Evolutionary conservation across 305 asterid genomes (phyloP).

Genomic region (Withania somnifera): DNA sequence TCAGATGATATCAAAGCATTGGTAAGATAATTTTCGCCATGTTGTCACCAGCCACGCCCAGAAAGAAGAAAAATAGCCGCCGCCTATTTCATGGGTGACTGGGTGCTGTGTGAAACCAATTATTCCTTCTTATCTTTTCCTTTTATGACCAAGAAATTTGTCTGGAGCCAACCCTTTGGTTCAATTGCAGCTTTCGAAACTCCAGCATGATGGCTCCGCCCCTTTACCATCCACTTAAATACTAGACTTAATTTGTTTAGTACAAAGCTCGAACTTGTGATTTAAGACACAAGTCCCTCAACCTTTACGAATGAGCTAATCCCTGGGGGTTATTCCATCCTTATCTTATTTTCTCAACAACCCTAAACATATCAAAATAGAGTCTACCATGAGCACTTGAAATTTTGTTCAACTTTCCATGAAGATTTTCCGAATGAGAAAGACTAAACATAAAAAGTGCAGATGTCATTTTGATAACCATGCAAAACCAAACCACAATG

Average conservation of each 20-base stretch:
- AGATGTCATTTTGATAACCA: background rate
- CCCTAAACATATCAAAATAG: background rate
- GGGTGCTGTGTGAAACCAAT: background rate
- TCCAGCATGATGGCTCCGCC: background rate
- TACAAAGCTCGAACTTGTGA: background rate
- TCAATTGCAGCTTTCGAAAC: background rate
- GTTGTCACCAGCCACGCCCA: background rate
- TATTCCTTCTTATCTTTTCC: background rate
- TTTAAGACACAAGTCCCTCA: background rate
- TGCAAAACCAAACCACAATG: background rate
- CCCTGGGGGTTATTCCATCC: background rate
- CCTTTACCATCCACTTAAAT: background rate
- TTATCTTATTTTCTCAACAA: background rate
- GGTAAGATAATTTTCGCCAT: background rate
- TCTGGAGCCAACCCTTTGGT: background rate
- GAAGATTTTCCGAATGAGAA: constrained; percentile 2
- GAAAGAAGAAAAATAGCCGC: background rate
- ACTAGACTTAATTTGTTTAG: background rate
- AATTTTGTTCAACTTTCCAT: background rate
- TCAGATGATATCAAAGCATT: background rate
- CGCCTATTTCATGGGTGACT: background rate
- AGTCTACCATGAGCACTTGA: background rate
- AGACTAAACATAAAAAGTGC: background rate
- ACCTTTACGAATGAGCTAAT: background rate
- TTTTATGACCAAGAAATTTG: background rate